Evolutionary conservation across 2,329 filamentous ascomycete genomes (phyloP), one percentile per base, ranked within the genome.

Genomic region (Leptographium galeiforme): DNA sequence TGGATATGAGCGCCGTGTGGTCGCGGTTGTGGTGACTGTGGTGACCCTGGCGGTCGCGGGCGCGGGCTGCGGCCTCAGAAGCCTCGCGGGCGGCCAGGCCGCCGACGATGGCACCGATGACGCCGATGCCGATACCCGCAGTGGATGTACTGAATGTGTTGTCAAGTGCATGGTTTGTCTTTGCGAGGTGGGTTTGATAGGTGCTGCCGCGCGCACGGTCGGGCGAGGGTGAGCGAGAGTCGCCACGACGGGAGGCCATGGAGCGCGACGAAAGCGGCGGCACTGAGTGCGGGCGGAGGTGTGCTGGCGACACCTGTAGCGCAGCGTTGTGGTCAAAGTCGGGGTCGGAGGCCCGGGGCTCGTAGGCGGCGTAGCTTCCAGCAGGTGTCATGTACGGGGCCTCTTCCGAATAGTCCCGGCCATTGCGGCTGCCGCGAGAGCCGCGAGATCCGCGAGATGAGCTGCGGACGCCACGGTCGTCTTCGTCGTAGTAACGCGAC

Each of bases 41-140:
- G 58, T 59, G 58, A 11, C 56, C 53, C 55, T 61, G 60, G 58
- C 63, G 61, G 11, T 48, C 36, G 34, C 60, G 59, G 8, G 55
- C 50, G 41, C 66, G 61, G 4, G 30, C 63, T 62, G 50, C 63
- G n/a, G 67, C 66, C 40, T 55, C 53, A 2, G 59, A 52, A 8
- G 68, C 69, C 36, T 74, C 72, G 46, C 68, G 68, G 16, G 72
- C 76, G n/a, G 74, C 74, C 11, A 77, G 63, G 4, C 76, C 77
- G 39, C 77, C 77, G 1, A 78, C 71, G 1, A 79, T 67, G 25
- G 77, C 76, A 16, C 77, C 77, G 3, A 79, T 62, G 10, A 79
- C 68, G 30, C 75, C 72, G 8, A 72, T 71, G 41, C 75, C 74
- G 2, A 79, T 63, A 5, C 76, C 76, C 0, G 72, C 66, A 2